A percentile compares a stretch with the other conserved stretches of the same genome.
Conservation (phyloP, 805 yeast species). For the Candida nemodendra region DNA sequence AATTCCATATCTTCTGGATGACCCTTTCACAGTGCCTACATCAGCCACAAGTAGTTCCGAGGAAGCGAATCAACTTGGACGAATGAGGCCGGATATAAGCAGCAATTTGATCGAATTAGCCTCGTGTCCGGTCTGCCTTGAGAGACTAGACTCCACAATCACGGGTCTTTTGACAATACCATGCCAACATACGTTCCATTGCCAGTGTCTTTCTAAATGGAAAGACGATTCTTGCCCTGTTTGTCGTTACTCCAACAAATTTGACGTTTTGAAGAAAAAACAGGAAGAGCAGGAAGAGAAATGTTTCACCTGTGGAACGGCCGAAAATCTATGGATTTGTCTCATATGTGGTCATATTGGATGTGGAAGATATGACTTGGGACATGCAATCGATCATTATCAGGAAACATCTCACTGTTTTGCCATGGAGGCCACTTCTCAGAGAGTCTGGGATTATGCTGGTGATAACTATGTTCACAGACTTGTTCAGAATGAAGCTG, state of each 20-base stretch:
- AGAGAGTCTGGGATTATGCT: constrained; percentile 93
- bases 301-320: constrained; percentile 59
- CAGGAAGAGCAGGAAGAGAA: constrained; percentile 32
- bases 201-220: constrained; percentile 86
- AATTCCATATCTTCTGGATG: constrained; percentile 68
- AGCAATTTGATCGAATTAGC: constrained; percentile 58
- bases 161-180: constrained; percentile 86
- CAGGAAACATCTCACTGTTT: constrained; percentile 79
- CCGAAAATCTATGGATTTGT: constrained; percentile 81
- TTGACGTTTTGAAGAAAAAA: constrained; percentile 17
- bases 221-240: constrained; percentile 88
- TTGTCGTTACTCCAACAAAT: constrained; percentile 68
- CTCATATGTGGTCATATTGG: constrained; percentile 90
- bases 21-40: constrained; percentile 57
- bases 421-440: constrained; percentile 82
- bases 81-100: constrained; percentile 24
- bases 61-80: background rate
- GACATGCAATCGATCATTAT: constrained; percentile 84
- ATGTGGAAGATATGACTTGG: constrained; percentile 82
- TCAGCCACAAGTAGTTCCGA: constrained; percentile 10
- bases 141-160: constrained; percentile 75
- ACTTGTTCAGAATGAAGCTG: constrained; percentile 76
- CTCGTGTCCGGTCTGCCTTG: constrained; percentile 90
- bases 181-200: constrained; percentile 92
- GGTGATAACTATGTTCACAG: constrained; percentile 90